A percentile compares a stretch with the other conserved stretches of the same genome.
Conservation (phyloP, 768 basidiomycete genomes). For the Gautieria morchelliformis region DNA sequence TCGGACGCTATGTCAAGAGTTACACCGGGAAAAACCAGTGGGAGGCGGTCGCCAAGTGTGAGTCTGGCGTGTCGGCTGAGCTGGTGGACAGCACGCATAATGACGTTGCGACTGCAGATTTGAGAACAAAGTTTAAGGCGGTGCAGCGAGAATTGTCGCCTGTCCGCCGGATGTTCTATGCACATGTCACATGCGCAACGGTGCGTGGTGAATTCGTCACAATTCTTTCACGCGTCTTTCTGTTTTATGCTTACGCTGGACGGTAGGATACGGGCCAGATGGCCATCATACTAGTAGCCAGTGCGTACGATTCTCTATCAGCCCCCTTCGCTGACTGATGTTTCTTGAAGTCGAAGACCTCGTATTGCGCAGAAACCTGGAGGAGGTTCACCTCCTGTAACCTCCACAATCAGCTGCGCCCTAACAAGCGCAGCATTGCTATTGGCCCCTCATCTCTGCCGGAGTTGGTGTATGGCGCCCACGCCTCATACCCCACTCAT, state of each 20-base stretch:
- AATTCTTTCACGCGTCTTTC: not conserved
- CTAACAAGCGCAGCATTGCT: not conserved
- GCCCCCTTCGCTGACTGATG: not conserved
- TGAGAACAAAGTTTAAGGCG: constrained; percentile 62
- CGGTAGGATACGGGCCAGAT: constrained; percentile 1
- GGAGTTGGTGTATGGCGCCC: too few species aligned
- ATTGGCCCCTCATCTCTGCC: too few species aligned
- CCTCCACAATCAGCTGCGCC: not conserved
- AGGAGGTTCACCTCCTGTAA: constrained; percentile 2
- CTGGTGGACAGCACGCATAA: not conserved
- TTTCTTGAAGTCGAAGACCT: constrained; percentile 5
- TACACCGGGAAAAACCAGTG: constrained; percentile 49
- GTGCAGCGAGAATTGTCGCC: constrained; percentile 51
- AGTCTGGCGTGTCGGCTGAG: constrained; percentile 14
- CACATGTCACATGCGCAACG: constrained; percentile 61
- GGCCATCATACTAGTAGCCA: constrained; percentile 3
- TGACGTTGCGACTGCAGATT: constrained; percentile 30
- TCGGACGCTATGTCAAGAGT: constrained; percentile 45
- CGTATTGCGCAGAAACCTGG: constrained; percentile 1
- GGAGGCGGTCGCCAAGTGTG: constrained; percentile 56
- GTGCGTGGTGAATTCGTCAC: constrained; percentile 29
- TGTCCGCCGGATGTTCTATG: constrained; percentile 45
- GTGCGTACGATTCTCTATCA: not conserved
- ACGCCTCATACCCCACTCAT: too few species aligned
- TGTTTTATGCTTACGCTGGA: not conserved